These are phyloP conservation scores for Flaveria bidentis DNA, from an alignment of 129 eudicot species.

Conservation along the genomic window DNA sequence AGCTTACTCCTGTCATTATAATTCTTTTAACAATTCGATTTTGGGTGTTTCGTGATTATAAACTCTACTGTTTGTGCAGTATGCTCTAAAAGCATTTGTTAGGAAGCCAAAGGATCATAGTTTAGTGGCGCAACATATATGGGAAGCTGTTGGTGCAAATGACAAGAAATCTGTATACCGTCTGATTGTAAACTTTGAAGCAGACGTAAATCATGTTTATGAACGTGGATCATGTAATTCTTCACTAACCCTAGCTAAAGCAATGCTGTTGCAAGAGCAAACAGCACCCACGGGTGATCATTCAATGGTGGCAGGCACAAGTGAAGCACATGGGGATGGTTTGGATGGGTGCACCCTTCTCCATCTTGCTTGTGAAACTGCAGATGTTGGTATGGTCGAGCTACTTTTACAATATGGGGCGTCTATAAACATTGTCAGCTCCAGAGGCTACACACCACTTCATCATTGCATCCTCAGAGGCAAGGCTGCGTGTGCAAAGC, in stretches of 20 bases:
- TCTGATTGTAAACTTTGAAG: constrained; percentile 73
- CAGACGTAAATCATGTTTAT: constrained; percentile 64
- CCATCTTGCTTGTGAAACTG: constrained; percentile 86
- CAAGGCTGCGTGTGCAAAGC: constrained; percentile 68
- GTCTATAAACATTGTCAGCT: constrained; percentile 56
- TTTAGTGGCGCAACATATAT: constrained; percentile 59
- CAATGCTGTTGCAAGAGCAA: constrained; percentile 80
- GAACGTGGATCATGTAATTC: constrained; percentile 52
- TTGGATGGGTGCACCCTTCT: constrained; percentile 69
- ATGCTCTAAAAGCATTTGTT: constrained; percentile 75
- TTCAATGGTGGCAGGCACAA: constrained; percentile 39
- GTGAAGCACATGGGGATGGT: constrained; percentile 45
- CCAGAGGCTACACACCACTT: constrained; percentile 72
- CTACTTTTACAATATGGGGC: constrained; percentile 93
- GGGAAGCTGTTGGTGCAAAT: constrained; percentile 85
- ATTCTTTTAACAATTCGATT: neutral
- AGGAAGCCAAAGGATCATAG: constrained; percentile 62
- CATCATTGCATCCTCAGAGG: constrained; percentile 77
- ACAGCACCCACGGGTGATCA: neutral
- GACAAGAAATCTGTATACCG: constrained; percentile 87
- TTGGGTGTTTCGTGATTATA: neutral
- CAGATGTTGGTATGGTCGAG: constrained; percentile 88
- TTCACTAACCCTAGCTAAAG: constrained; percentile 87
- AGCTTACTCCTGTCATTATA: neutral
- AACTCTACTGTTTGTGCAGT: constrained; percentile 43